These are phyloP conservation scores for Penicillium olsonii DNA, from an alignment of 2,329 filamentous ascomycete species.

Conservation along the genomic window DNA sequence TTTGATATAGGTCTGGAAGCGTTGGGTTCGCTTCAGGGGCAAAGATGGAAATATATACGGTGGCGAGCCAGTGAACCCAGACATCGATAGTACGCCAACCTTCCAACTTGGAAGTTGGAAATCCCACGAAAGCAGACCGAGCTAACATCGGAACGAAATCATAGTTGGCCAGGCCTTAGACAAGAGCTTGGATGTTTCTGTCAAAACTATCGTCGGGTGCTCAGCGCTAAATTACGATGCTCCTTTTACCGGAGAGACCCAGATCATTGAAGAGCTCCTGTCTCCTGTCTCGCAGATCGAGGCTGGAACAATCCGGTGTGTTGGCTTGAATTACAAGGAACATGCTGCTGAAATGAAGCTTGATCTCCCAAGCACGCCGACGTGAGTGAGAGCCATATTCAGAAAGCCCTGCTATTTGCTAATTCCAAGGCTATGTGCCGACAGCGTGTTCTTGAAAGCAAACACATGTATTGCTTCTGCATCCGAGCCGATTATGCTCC, in stretches of 20 bases:
- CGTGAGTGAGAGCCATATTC: too few relatives aligned
- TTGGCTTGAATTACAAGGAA: slow-evolving; percentile 16
- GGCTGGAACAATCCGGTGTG: slow-evolving; percentile 13
- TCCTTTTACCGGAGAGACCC: slow-evolving; percentile 8
- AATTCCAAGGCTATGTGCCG: background rate
- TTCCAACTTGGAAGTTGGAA: too few relatives aligned
- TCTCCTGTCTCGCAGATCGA: slow-evolving; percentile 12
- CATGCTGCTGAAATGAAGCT: slow-evolving; percentile 17
- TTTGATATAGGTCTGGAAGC: slow-evolving; percentile 9
- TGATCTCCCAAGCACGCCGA: slow-evolving; percentile 11
- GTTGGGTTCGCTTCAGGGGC: slow-evolving; percentile 13
- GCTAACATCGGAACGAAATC: background rate
- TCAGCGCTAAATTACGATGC: slow-evolving; percentile 11
- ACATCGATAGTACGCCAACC: slow-evolving; percentile 7
- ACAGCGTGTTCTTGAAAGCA: slow-evolving; percentile 11
- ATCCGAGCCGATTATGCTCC: slow-evolving; percentile 10
- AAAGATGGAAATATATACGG: slow-evolving; percentile 12
- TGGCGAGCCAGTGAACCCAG: slow-evolving; percentile 9
- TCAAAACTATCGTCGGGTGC: slow-evolving; percentile 4
- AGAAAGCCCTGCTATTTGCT: too few relatives aligned
- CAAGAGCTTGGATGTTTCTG: slow-evolving; percentile 2
- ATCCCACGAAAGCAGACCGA: background rate
- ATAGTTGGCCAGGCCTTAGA: slow-evolving; percentile 11
- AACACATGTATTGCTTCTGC: slow-evolving; percentile 13
- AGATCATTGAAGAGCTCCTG: slow-evolving; percentile 6